Evolutionary conservation across 495 filamentous ascomycete genomes (phyloP).

Genomic region (Letharia columbiana): DNA sequence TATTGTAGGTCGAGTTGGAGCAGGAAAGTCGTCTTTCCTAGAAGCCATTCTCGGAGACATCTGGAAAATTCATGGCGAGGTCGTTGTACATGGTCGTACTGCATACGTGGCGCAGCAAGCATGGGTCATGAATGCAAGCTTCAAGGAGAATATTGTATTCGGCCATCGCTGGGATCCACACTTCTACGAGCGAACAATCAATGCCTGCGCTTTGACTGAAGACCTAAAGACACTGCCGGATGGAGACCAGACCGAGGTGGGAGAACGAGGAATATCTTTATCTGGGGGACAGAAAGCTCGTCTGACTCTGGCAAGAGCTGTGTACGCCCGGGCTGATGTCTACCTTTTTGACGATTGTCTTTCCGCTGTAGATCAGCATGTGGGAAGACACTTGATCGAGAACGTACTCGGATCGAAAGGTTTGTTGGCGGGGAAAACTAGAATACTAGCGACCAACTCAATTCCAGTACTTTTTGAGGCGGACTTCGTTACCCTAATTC

Average conservation of each 20-base stretch:
- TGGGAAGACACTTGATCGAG: conserved; percentile 89
- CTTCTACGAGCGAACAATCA: conserved; percentile 90
- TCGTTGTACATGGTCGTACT: conserved; percentile 66
- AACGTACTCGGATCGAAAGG: conserved; percentile 82
- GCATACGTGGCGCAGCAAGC: conserved; percentile 89
- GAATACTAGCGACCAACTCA: conserved; percentile 91
- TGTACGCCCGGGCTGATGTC: conserved; percentile 95
- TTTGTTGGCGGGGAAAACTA: conserved; percentile 75
- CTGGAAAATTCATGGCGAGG: conserved; percentile 81
- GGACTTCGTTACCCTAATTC: conserved; percentile 74
- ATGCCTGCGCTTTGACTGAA: conserved; percentile 85
- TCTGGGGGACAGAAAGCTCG: conserved; percentile 96
- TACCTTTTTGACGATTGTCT: conserved; percentile 92
- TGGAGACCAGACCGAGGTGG: conserved; percentile 93
- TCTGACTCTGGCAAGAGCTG: conserved; percentile 87
- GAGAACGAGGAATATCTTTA: conserved; percentile 92
- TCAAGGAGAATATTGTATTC: conserved; percentile 95
- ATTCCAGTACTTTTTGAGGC: conserved; percentile 85
- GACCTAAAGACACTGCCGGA: conserved; percentile 92
- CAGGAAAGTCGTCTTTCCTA: conserved; percentile 89
- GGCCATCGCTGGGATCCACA: conserved; percentile 88
- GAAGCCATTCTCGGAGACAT: conserved; percentile 82
- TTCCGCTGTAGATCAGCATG: conserved; percentile 95
- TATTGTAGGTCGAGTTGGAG: conserved; percentile 88
- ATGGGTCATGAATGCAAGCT: conserved; percentile 98